Conservation (phyloP, 164 flowering plant genomes). For the Berberis vulgaris region DNA sequence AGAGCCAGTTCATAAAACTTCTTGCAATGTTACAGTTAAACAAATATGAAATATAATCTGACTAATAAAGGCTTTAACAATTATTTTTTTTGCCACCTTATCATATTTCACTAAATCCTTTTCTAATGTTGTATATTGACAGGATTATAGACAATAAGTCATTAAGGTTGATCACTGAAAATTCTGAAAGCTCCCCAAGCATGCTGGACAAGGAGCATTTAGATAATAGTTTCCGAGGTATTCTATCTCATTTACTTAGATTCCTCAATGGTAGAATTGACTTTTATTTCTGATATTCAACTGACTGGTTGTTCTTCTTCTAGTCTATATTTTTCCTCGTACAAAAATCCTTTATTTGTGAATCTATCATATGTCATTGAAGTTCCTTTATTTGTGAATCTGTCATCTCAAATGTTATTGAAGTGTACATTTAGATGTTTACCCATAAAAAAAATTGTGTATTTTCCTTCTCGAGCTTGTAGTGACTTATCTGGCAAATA, state of each 20-base stretch:
- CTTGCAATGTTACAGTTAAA: no score
- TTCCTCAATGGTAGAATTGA: neutral
- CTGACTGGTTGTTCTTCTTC: neutral
- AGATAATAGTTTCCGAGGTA: constrained; percentile 75
- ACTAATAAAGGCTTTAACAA: neutral
- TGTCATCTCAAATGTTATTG: no score
- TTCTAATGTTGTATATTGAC: constrained; percentile 16
- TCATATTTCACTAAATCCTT: neutral
- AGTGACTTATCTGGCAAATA: neutral
- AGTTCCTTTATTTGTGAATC: no score
- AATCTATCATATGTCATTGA: no score
- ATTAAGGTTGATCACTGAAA: constrained; percentile 73
- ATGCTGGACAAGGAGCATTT: constrained; percentile 44
- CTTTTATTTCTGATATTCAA: neutral
- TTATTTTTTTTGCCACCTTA: neutral
- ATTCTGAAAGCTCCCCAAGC: constrained; percentile 53
- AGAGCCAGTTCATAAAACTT: no score
- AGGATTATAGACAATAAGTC: constrained; percentile 87
- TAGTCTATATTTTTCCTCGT: neutral
- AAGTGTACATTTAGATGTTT: no score
- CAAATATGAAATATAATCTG: no score
- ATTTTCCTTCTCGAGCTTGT: neutral
- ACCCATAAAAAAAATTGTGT: no score
- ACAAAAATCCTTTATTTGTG: no score
- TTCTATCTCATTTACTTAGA: constrained; percentile 4